phyloP scores from a whole-genome alignment of 2,329 filamentous ascomycete species.

The Penicillium verrucosum region DNA sequence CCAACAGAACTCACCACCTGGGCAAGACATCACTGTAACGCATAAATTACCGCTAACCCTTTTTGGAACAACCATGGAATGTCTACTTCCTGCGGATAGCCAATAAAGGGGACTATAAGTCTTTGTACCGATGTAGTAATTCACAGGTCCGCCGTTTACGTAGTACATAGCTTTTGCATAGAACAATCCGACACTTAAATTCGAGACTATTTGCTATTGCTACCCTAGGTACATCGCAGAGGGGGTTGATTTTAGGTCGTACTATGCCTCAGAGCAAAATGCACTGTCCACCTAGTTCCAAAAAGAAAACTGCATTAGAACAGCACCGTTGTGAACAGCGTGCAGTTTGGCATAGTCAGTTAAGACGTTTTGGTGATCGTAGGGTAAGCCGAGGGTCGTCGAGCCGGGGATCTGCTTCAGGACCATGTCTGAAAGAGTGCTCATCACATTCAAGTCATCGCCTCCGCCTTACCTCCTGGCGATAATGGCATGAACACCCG shows the following conservation, averaged over 20 bases:
- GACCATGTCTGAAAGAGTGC: slow-evolving; percentile 20
- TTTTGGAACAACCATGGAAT: too few species aligned
- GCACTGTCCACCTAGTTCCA: not conserved
- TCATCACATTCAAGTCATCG: slow-evolving; percentile 24
- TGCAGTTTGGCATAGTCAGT: slow-evolving; percentile 12
- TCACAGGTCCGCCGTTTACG: too few species aligned
- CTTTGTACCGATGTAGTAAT: too few species aligned
- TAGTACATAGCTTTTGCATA: not conserved
- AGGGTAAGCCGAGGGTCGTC: slow-evolving; percentile 21
- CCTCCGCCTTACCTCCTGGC: slow-evolving; percentile 22
- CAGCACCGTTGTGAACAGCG: slow-evolving; percentile 14
- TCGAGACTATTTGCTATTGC: not conserved
- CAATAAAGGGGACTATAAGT: too few species aligned
- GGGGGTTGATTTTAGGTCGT: not conserved
- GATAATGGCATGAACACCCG: slow-evolving; percentile 23
- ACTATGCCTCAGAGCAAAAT: not conserved
- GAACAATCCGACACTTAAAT: not conserved
- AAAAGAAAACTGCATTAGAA: too few species aligned
- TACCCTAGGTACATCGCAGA: not conserved
- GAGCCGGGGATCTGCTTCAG: slow-evolving; percentile 23
- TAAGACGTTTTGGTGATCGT: slow-evolving; percentile 14
- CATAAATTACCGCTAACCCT: too few species aligned
- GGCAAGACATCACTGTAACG: too few species aligned
- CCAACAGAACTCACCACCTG: too few species aligned
- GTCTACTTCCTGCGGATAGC: too few species aligned